Percentiles rank a stretch among this genome's conserved stretches.
phyloP scores from a whole-genome alignment of 768 basidiomycete species.

The Boletus pseudopeckii region DNA sequence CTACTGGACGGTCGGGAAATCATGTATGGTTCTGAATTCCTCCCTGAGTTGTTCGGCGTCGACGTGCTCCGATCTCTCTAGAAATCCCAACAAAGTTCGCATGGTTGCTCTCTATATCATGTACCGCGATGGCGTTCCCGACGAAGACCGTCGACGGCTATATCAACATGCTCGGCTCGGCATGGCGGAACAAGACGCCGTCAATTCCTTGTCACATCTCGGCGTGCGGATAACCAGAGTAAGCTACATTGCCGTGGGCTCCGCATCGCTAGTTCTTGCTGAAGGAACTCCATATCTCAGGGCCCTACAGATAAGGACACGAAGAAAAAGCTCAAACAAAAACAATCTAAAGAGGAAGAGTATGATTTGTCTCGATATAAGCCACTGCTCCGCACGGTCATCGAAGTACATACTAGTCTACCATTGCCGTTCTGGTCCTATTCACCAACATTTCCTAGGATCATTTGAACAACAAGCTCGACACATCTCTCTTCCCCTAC shows the following conservation, averaged over 20 bases:
- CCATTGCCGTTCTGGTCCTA: neutral
- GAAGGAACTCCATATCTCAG: slow-evolving; percentile 35
- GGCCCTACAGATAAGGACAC: slow-evolving; percentile 71
- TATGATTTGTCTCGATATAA: slow-evolving; percentile 96
- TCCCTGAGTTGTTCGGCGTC: neutral
- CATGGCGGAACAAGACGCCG: slow-evolving; percentile 87
- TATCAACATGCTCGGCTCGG: slow-evolving; percentile 93
- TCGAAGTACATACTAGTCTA: slow-evolving; percentile 60
- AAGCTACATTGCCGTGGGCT: slow-evolving; percentile 19
- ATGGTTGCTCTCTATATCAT: slow-evolving; percentile 95
- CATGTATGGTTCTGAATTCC: slow-evolving; percentile 48
- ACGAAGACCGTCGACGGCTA: slow-evolving; percentile 90
- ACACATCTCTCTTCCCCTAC: slow-evolving; percentile 82
- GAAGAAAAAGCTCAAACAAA: slow-evolving; percentile 81
- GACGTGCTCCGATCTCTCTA: slow-evolving; percentile 30
- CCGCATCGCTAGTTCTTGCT: neutral
- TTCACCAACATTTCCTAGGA: slow-evolving; percentile 50
- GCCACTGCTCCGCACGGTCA: slow-evolving; percentile 72
- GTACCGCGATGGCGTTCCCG: slow-evolving; percentile 95
- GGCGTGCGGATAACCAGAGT: slow-evolving; percentile 86
- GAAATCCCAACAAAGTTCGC: slow-evolving; percentile 90
- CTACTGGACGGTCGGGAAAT: slow-evolving; percentile 84
- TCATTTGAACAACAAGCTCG: slow-evolving; percentile 73
- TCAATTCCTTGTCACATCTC: slow-evolving; percentile 80
- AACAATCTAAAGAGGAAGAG: slow-evolving; percentile 74